Evolutionary conservation across 176 grass and related monocot genomes (phyloP), one percentile per base, ranked within the genome.

Genomic region (Bonia amplexicaulis): DNA sequence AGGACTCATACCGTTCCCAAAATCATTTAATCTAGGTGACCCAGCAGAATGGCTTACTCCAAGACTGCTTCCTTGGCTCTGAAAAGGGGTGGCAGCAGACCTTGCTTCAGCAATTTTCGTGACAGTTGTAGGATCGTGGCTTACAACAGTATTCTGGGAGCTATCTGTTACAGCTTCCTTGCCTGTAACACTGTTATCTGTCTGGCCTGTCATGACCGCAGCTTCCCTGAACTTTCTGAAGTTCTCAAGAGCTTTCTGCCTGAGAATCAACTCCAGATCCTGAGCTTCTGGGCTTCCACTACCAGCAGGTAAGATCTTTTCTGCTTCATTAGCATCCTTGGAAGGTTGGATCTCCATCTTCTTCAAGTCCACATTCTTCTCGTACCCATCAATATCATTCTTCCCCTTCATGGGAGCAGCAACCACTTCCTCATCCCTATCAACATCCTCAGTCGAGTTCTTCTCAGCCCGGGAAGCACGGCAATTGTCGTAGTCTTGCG

Each of bases 221-320:
- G 82, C 61, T 69, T 80, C 82, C 51, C 88, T 91, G 73, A 96
- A 94, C 55, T 94, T 99, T 20, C 69, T 91, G 75, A 99, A 95
- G 63, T 99, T 99, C 69, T 88, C 91, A 23, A 99, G 90, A 70
- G 96, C 96, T 74, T 94, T 96, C 76, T 96, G 86, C 75, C 96
- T 89, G 68, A 99, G 85, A 76, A 91, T 82, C 65, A 95, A 61
- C 85, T 99, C 96, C n/a, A 91, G 71, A 82, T 92, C 92, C 78
- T 91, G 78, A 25, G 81, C 80, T 14, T 67, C 82, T 22, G 80
- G 77, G 76, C 77, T 88, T 74, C 76, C 66, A 19, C 42, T 35
- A 84, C 27, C 53, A 71, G 65, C 78, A 85, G 82, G 70, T 77
- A 74, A 33, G 1, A 77, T 63, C 41, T 88, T 85, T 35, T 33